Evolutionary conservation across 106 monocot genomes (phyloP), one percentile per base, ranked within the genome.

Genomic region (Posidonia australis): DNA sequence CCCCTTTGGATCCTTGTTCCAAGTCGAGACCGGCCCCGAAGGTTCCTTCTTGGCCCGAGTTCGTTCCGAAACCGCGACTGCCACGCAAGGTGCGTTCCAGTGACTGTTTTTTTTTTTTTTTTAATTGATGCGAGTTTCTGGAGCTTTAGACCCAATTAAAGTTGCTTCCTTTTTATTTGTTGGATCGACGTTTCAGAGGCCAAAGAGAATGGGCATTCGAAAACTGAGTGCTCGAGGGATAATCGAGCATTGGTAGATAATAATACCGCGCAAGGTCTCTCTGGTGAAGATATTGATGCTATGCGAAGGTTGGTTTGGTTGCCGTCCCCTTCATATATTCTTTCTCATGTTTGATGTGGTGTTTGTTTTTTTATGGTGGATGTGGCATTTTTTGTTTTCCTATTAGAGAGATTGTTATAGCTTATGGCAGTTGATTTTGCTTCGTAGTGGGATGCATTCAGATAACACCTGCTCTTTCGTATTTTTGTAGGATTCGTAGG

Each of bases 1-100:
- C 71, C 87, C 87, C 0, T 99, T 99, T 68, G 98, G 98, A 9
- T 78, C 98, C 5, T 55, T 81, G 41, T 99, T 99, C 49, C 76
- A 76, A 26, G 81, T 99, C 1, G 85, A 85, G 59, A 26, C 49
- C 29, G 79, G 81, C 19, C 26, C 80, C 0, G 62, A 64, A 2
- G 98, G 77, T 3, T 60, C 87, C 20, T 48, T 52, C 58, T 57
- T 91, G 27, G 76, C 72, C 14, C 72, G 69, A 17, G 57, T 48
- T 26, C 36, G 45, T 1, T 28, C 72, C 12, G 18, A 24, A 10
- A 7, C 49, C 19, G 30, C 51, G 7, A 19, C 46, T 55, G 54
- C 10, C 14, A 42, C 11, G 19, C 43, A 9, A 44, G 23, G 11
- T 14, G 27, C 16, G 28, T 58, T 58, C 28, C 13, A 58, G 29